These are phyloP conservation scores for Endocladia muricata DNA, from an alignment of 31 red algal genomes.

Conservation along the genomic window DNA sequence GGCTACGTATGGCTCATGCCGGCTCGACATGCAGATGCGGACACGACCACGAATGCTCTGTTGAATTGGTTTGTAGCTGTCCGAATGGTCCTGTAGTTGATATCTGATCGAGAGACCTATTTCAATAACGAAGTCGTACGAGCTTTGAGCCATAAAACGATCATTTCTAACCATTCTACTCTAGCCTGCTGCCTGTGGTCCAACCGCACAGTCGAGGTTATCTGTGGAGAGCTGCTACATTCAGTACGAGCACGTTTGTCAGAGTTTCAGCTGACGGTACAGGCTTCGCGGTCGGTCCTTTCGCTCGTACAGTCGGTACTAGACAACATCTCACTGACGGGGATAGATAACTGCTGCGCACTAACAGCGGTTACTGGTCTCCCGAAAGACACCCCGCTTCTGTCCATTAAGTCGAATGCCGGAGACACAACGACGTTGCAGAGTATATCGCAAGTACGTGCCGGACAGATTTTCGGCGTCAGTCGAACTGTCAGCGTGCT, in stretches of 20 bases:
- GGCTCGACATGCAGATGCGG: not conserved
- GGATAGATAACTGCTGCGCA: not conserved
- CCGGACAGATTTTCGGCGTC: not conserved
- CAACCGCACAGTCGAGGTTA: slow-evolving; percentile 46
- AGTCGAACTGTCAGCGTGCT: not conserved
- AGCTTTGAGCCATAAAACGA: not conserved
- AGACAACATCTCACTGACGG: slow-evolving; percentile 18
- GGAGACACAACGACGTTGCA: not conserved
- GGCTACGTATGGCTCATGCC: slow-evolving; percentile 16
- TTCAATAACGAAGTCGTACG: slow-evolving; percentile 41
- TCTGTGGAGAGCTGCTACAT: slow-evolving; percentile 26
- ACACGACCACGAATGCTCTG: slow-evolving; percentile 1
- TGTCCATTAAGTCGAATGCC: not conserved
- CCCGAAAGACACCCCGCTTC: not conserved
- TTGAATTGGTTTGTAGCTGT: slow-evolving; percentile 28
- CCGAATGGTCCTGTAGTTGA: not conserved
- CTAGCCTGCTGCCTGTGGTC: slow-evolving; percentile 33
- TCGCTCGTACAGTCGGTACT: slow-evolving; percentile 26
- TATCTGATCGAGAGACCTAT: slow-evolving; percentile 30
- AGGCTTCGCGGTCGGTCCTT: slow-evolving; percentile 4
- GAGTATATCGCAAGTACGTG: not conserved
- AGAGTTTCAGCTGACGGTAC: slow-evolving; percentile 4
- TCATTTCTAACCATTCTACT: slow-evolving; percentile 21
- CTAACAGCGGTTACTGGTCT: slow-evolving; percentile 38
- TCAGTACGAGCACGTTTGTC: not conserved